phyloP scores from a whole-genome alignment of 2,329 filamentous ascomycete genomes.

The Penicillium sp. region DNA sequence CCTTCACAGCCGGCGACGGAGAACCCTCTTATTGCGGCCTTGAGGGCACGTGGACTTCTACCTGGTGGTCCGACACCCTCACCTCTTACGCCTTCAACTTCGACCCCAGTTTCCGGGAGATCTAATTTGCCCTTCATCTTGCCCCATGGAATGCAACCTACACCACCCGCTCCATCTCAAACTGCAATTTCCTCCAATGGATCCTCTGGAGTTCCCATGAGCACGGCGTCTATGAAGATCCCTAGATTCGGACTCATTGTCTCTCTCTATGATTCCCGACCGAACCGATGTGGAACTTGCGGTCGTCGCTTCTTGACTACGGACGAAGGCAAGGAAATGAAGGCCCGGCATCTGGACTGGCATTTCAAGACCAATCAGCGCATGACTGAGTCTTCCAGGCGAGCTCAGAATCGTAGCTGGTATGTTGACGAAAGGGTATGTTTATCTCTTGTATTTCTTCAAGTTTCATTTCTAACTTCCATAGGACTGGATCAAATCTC shows the following conservation, averaged over 20 bases:
- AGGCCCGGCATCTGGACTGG: conserved; percentile 94
- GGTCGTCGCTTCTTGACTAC: conserved; percentile 80
- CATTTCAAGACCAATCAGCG: conserved; percentile 92
- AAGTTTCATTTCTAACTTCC: neutral
- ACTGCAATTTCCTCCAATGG: conserved; percentile 26
- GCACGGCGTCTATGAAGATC: conserved; percentile 68
- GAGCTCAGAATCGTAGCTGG: conserved; percentile 89
- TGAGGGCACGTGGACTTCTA: conserved; percentile 68
- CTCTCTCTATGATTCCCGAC: conserved; percentile 74
- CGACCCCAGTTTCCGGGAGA: conserved; percentile 37
- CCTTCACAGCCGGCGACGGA: conserved; percentile 55
- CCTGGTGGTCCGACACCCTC: conserved; percentile 47
- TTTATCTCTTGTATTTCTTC: conserved; percentile 12
- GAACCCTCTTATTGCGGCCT: conserved; percentile 62
- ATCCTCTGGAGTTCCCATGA: conserved; percentile 52
- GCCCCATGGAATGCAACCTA: conserved; percentile 36
- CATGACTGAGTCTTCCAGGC: conserved; percentile 79
- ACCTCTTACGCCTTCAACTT: conserved; percentile 34
- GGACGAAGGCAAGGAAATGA: conserved; percentile 75
- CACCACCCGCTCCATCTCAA: conserved; percentile 38
- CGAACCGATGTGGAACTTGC: conserved; percentile 87
- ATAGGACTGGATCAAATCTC: conserved; percentile 85
- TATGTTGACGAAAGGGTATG: conserved; percentile 84
- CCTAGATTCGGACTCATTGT: conserved; percentile 72
- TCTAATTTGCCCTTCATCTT: conserved; percentile 42